Base-by-base conservation (phyloP, 2,329 filamentous ascomycete genomes). In the Phyllachora maydis region DNA sequence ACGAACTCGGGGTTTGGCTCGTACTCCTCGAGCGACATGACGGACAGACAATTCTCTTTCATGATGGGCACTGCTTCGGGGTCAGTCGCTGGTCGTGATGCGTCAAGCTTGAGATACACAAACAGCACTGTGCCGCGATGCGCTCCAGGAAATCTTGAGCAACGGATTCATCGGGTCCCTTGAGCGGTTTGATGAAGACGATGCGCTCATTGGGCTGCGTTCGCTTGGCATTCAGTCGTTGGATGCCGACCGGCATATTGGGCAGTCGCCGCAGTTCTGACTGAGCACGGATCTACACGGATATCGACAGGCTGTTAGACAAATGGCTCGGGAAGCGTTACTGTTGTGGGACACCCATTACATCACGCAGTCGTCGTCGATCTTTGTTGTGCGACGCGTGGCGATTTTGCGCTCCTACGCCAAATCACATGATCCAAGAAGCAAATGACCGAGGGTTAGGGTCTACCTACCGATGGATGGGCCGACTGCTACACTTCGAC, bases 151-250 rank as follows among this genome's bases (percentile, higher is more conserved):
- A 82, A 28, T 74, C 68, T 33, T 71, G 65, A 0, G 76, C 67
- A 6, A 59, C 54, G 2, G 54, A 49, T 38, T 73, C 60, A 31
- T 71, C 61, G 0, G 61, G 50, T 0, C 75, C 73, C 9, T 67
- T 57, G 1, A 83, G 54, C 2, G 79, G 70, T 38, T 82, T 82
- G 50, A 91, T 85, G 52, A 91, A 91, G 41, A 78, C 66, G 35
- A 91, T 78, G 29, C 68, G 64, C 12, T 66, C 56, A 36, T 88
- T 90, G 6, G 79, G 78, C 28, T 76, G 71, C 25, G 72, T 66
- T 21, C 58, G 64, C 38, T 64, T 74, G 35, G 69, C 70, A 39
- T 91, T 91, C 23, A 90, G 55, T 31, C 79, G 65, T 49, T 79
- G 65, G 39, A 81, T 76, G 25, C 77, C 77, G 27, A 79, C 50